Base-by-base conservation (phyloP, 73 alveolate genomes). In the Diophrys sp. region DNA sequence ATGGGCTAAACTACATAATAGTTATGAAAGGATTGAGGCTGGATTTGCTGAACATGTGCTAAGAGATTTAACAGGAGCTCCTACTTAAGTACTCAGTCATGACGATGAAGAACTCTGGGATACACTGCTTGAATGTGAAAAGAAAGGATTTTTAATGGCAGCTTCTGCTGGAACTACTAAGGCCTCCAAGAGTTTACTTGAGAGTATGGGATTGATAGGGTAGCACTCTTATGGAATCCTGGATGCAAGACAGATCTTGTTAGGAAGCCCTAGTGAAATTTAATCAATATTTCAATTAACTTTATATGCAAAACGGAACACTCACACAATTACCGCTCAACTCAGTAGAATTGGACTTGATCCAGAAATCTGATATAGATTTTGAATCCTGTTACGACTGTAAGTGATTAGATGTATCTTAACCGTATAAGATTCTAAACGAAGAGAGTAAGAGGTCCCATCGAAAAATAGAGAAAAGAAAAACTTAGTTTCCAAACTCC, bases 1-100 rank as follows among this genome's bases (percentile, higher is more conserved):
- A 8, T 95, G 96, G 97, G 99, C 99, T 14, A 93, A 93, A 76
- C 82, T 95, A 1, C 93, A 95, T 74, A 96, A 96, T 14, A 77
- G 97, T 28, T 97, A 97, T 84, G 94, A 94, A 71, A 89, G 95
- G 54, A 91, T 91, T 53, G 98, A 94, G 75, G 95, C 98, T 32
- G 98, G 98, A 32, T 93, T 89, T 83, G 91, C 97, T 33, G 95
- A 91, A 73, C 89, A 93, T 56, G 97, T 91, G 0, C 72, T 97
- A 8, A 85, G 96, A 73, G 99, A 95, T 83, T 71, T 97, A 80
- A 95, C 99, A 1, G 98, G 98, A 68, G 98, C 98, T 31, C 98
- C 99, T 24, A 87, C 95, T n/a, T 88, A 87, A 62, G 89, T 87
- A 54, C 87, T 97, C 68, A 92, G 89, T 77, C 90, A 87, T 72